Conservation (phyloP, 371 early-diverging fungal genomes). For the Syncephalastrum monosporum region DNA sequence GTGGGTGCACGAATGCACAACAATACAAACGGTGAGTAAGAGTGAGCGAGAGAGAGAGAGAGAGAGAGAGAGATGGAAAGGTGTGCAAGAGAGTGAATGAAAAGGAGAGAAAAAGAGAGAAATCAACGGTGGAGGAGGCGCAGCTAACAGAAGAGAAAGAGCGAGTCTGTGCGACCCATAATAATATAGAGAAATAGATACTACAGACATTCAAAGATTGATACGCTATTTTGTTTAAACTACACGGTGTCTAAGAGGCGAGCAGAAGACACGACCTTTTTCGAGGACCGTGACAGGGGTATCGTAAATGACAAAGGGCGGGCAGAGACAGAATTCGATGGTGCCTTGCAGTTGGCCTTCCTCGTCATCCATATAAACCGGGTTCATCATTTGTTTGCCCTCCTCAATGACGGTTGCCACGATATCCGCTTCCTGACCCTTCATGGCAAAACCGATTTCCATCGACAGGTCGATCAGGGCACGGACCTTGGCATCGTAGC, state of each 20-base stretch:
- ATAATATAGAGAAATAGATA: constrained; percentile 1
- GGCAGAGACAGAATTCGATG: constrained; percentile 44
- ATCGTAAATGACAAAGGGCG: constrained; percentile 41
- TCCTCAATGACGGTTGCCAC: constrained; percentile 43
- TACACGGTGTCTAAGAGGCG: not conserved
- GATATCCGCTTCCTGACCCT: constrained; percentile 47
- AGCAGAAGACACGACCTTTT: constrained; percentile 45
- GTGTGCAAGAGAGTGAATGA: not conserved
- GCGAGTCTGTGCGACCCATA: not conserved
- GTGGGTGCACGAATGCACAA: not conserved
- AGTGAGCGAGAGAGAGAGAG: not conserved
- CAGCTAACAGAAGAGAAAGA: constrained; percentile 5
- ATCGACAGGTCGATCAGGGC: constrained; percentile 35
- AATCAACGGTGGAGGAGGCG: not conserved
- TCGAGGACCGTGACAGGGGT: constrained; percentile 23
- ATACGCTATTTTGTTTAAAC: too few species aligned
- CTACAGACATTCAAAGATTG: too few species aligned
- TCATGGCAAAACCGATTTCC: constrained; percentile 39
- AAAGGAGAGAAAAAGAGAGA: constrained; percentile 4
- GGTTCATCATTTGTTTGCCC: constrained; percentile 37
- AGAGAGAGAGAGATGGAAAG: not conserved
- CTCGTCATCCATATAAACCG: constrained; percentile 36
- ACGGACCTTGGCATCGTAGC: constrained; percentile 30
- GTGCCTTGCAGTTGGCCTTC: constrained; percentile 34
- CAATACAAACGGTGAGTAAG: not conserved